Evolutionary conservation across 148 eudicot species (phyloP), one percentile per base, ranked within the genome.

Genomic region (Persicaria maculosa): DNA sequence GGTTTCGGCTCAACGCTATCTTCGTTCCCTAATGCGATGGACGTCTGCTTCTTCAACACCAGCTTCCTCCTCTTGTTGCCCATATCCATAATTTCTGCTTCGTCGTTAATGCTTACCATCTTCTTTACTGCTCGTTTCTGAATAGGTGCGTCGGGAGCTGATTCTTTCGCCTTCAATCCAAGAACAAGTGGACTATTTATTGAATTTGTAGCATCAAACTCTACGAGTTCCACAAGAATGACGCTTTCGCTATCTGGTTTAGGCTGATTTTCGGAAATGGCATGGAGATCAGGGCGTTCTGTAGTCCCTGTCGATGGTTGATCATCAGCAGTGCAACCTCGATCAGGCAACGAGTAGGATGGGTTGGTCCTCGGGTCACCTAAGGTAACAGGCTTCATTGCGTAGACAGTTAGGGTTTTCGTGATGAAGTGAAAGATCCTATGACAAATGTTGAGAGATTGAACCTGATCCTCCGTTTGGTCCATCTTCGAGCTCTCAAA

Each of bases 101-200:
- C 80, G n/a, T 87, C 85, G 47, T 83, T 87, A 16, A 87, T 83
- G 74, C 91, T 87, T 47, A 87, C 86, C 77, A 74, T 78, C 80
- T 87, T 87, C 79, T 77, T 79, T 3, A 16, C 46, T 14, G 47
- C 16, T 4, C 70, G 45, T 14, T 40, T 65, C 70, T 4, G 46
- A 12, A 65, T 7, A 11, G 19, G 25, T 1, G 4, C 31, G 31
- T 15, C 0, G 16, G 84, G 82, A 20, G 73, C 76, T 69, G 47
- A 73, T 7, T 54, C 47, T 57, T 44, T 46, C 7, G 52, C 4
- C 22, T 68, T 69, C 61, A 19, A 47, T 45, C 44, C 73, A 16
- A 43, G 8, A 48, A 52, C 77, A 25, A 15, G 22, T 10, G 44
- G 22, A 12, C 15, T 9, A 64, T 25, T 64, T 17, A 3, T 14